These are phyloP conservation scores for Botryotinia narcissicola DNA, from an alignment of 2,329 filamentous ascomycete species.

Conservation along the genomic window DNA sequence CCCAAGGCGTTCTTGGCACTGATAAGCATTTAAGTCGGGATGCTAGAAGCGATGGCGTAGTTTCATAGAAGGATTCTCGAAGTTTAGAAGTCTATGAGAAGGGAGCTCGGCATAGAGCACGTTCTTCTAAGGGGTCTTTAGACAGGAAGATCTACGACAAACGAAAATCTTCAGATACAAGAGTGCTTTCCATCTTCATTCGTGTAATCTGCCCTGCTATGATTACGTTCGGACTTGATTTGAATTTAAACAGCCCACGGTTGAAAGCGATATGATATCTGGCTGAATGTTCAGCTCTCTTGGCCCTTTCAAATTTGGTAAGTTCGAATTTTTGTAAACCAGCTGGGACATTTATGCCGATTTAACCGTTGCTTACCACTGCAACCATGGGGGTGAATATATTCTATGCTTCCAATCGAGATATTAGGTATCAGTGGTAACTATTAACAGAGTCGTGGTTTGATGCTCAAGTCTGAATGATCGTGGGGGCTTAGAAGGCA, in stretches of 20 bases:
- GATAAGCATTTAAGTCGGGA: not conserved
- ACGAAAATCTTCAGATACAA: not conserved
- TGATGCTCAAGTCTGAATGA: not conserved
- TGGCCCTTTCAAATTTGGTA: not conserved
- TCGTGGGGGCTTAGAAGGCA: not conserved
- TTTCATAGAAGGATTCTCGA: not conserved
- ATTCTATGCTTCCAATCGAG: not conserved
- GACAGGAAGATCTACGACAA: not conserved
- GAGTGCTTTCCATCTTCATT: not conserved
- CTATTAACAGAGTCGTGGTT: not conserved
- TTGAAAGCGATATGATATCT: not conserved
- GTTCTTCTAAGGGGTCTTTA: not conserved
- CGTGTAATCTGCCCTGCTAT: not conserved
- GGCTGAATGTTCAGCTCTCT: not conserved
- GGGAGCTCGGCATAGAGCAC: conserved; percentile 6
- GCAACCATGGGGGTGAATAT: not conserved
- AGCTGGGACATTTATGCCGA: not conserved
- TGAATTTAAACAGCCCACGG: not conserved
- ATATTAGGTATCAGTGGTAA: not conserved
- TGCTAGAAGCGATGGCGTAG: conserved; percentile 4
- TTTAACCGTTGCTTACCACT: not conserved
- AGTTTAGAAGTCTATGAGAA: not conserved
- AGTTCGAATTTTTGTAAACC: not conserved
- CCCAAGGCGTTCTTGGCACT: not conserved
- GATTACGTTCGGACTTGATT: not conserved